A percentile compares a stretch with the other conserved stretches of the same genome.
Evolutionary conservation across 176 grass and related monocot genomes (phyloP).

Genomic region (Oryza australiensis): DNA sequence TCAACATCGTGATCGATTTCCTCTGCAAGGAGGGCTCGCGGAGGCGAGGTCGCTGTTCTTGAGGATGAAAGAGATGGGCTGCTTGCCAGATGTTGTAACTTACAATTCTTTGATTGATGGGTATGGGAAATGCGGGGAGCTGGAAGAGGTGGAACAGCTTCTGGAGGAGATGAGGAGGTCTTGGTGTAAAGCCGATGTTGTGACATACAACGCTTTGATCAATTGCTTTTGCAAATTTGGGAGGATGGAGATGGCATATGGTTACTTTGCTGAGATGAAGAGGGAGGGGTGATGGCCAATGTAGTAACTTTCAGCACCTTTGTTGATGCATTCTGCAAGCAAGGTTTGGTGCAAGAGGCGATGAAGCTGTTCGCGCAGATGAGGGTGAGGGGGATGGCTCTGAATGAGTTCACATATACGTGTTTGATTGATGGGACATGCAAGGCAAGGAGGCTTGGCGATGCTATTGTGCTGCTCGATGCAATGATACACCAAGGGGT

Average conservation of each 20-base stretch:
- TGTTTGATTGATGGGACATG: constrained; percentile 81
- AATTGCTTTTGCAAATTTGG: constrained; percentile 86
- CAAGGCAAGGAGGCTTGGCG: constrained; percentile 70
- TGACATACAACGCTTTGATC: constrained; percentile 87
- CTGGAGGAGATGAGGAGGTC: constrained; percentile 64
- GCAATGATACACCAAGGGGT: constrained; percentile 82
- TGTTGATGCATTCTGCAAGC: constrained; percentile 91
- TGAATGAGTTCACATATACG: constrained; percentile 92
- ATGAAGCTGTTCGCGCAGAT: constrained; percentile 88
- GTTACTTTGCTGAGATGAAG: constrained; percentile 81
- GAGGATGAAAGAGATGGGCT: constrained; percentile 75
- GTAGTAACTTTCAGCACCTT: constrained; percentile 85
- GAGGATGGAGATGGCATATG: constrained; percentile 66
- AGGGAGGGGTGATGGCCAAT: constrained; percentile 58
- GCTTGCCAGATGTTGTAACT: constrained; percentile 71
- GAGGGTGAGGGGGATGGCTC: constrained; percentile 73
- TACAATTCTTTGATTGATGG: constrained; percentile 95
- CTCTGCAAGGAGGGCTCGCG: constrained; percentile 75
- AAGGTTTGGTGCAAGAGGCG: constrained; percentile 77
- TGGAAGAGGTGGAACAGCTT: constrained; percentile 64
- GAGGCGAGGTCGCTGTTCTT: constrained; percentile 48
- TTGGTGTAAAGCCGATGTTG: constrained; percentile 61
- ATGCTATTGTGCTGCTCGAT: constrained; percentile 67
- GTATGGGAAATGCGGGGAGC: constrained; percentile 69
- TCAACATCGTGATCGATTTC: constrained; percentile 90